Evolutionary conservation across 768 basidiomycete genomes (phyloP), one percentile per base, ranked within the genome.

Genomic region (Russula lepida): DNA sequence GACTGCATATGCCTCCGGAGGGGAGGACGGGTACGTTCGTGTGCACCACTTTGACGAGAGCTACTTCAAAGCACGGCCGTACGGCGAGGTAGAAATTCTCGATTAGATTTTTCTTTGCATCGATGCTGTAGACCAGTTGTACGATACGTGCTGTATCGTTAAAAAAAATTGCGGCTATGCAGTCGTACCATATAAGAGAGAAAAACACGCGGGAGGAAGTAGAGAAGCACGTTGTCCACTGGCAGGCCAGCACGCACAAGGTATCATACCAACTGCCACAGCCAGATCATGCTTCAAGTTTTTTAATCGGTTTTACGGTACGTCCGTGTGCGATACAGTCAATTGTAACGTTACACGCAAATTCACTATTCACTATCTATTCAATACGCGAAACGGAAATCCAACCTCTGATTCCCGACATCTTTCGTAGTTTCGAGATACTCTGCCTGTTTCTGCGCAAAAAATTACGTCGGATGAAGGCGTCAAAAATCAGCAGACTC

Each of bases 1-100:
- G 21, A 89, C 84, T 35, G 81, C 80, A 44, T 99, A 94, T 71
- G 91, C 95, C 15, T 95, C 93, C 0, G 97, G 97, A 52, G 88
- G 93, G 70, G 97, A 99, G 75, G 97, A 98, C 69, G 95, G 95
- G 48, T 98, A 90, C 73, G 83, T 93, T 23, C 86, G 92, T 37
- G 86, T 93, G 61, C 90, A 93, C 71, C 88, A 92, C 74, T 97
- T 88, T 70, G 95, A 99, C 71, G 94, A 97, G 64, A 89, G 85
- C 51, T 98, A 97, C 74, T 95, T 90, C 81, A 89, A 82, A 66
- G 82, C 89, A 48, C 86, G 87, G 77, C 92, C 94, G 12, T 98
- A 94, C 67, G 95, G 95, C 54, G 89, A 93, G 68, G 73, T 93
- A 54, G 92, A 95, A 71, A 51, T 51, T 21, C 32, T 33, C n/a